Conservation (phyloP, 306 rosid species). For the Astragalus membranaceus region DNA sequence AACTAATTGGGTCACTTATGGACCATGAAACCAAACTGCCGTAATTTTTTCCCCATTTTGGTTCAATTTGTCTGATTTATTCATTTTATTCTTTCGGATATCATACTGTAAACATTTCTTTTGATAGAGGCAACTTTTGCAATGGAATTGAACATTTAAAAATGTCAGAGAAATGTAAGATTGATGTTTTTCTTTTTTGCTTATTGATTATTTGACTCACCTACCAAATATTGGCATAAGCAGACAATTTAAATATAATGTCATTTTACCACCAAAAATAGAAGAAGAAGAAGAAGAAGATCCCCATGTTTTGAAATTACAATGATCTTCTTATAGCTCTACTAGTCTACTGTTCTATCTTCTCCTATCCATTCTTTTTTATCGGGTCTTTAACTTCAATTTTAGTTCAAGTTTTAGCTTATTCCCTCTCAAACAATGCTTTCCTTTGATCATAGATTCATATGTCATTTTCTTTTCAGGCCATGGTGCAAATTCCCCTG, state of each 20-base stretch:
- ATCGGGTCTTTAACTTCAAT: not conserved
- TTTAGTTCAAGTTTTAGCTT: not conserved
- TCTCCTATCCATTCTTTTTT: conserved; percentile 2
- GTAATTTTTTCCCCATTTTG: conserved; percentile 1
- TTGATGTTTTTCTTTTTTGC: not conserved
- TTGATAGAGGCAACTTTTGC: not conserved
- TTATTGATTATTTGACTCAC: not conserved
- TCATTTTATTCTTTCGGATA: not conserved
- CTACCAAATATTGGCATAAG: not conserved
- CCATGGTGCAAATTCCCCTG: conserved; percentile 9
- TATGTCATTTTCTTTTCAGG: conserved; percentile 25
- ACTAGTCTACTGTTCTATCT: not conserved
- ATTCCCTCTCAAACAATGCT: not conserved
- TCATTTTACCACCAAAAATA: not conserved
- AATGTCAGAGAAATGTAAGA: not conserved
- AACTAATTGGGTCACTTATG: not conserved
- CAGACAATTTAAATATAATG: not conserved
- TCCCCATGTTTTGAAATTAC: not conserved
- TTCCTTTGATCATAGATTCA: not conserved
- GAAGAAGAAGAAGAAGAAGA: conserved; percentile 7
- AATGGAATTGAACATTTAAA: not conserved
- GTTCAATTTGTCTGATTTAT: not conserved
- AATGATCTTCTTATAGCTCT: not conserved
- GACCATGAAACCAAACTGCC: not conserved
- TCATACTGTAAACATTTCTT: not conserved